A percentile compares a stretch with the other conserved stretches of the same genome.
phyloP scores from a whole-genome alignment of 768 basidiomycete genomes.

The Clavaria fumosa region DNA sequence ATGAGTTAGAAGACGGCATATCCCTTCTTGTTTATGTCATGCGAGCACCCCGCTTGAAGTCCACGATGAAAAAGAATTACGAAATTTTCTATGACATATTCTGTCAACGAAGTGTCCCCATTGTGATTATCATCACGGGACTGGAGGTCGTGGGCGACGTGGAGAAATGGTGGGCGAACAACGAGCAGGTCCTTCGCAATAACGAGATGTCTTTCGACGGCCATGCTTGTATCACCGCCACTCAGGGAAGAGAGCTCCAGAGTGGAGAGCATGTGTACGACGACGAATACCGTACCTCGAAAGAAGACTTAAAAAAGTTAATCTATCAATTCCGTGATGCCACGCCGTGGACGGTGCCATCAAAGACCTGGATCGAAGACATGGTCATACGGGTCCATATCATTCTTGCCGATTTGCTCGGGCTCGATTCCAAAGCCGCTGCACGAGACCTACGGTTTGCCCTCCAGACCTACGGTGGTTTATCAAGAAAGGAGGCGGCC shows the following conservation, averaged over 20 bases:
- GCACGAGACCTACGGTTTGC: no score
- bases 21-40: neutral
- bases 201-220: conserved; percentile 17
- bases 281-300: neutral
- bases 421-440: no score
- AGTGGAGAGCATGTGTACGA: neutral
- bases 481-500: no score
- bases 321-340: neutral
- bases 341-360: no score
- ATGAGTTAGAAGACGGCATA: neutral
- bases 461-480: no score
- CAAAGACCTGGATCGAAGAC: no score
- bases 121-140: conserved; percentile 24
- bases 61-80: neutral
- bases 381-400: no score
- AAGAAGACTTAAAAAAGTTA: neutral
- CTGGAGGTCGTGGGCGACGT: conserved; percentile 22
- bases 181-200: conserved; percentile 13
- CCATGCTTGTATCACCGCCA: conserved; percentile 19
- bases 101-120: conserved; percentile 24
- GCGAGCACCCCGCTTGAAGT: neutral
- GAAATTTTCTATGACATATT: conserved; percentile 20
- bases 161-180: conserved; percentile 19
- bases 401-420: no score
- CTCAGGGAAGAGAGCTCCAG: conserved; percentile 7